A percentile compares a stretch with the other conserved stretches of the same genome.
phyloP scores from a whole-genome alignment of 2,329 filamentous ascomycete species.

The Hypoxylon rubiginosum region DNA sequence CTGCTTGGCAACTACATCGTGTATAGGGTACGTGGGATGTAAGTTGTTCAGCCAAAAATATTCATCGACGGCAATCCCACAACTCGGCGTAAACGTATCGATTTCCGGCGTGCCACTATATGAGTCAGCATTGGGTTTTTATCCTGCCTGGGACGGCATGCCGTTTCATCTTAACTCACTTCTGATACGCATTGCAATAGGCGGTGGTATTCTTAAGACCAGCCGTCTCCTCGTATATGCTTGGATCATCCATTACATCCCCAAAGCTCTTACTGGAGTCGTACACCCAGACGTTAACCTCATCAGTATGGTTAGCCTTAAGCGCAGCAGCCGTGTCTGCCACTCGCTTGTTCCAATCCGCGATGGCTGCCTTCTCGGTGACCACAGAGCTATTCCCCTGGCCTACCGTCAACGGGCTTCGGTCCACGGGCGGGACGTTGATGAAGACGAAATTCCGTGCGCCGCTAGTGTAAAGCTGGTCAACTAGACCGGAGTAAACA shows the following conservation, averaged over 20 bases:
- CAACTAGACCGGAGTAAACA: constrained; percentile 58
- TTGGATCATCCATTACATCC: constrained; percentile 65
- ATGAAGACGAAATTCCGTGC: constrained; percentile 71
- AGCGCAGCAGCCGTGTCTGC: constrained; percentile 58
- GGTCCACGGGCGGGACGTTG: constrained; percentile 70
- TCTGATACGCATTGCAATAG: constrained; percentile 68
- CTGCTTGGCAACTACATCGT: constrained; percentile 68
- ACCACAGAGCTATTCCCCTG: constrained; percentile 54
- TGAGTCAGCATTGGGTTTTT: neutral
- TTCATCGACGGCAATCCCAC: constrained; percentile 68
- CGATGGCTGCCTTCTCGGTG: constrained; percentile 60
- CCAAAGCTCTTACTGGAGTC: constrained; percentile 66
- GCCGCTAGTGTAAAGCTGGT: constrained; percentile 65
- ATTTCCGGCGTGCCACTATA: constrained; percentile 60
- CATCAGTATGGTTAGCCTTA: constrained; percentile 52
- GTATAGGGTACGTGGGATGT: constrained; percentile 74
- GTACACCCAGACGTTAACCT: constrained; percentile 65
- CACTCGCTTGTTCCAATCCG: constrained; percentile 65
- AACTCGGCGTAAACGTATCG: constrained; percentile 60
- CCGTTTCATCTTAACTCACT: constrained; percentile 56
- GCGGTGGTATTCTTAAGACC: constrained; percentile 67
- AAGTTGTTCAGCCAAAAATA: constrained; percentile 75
- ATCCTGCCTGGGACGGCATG: neutral
- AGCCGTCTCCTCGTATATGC: constrained; percentile 63
- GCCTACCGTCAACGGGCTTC: constrained; percentile 62